Percentiles rank a stretch among this genome's conserved stretches.
Conservation (phyloP, 257 asterid genomes). For the Solanum microdontum region DNA sequence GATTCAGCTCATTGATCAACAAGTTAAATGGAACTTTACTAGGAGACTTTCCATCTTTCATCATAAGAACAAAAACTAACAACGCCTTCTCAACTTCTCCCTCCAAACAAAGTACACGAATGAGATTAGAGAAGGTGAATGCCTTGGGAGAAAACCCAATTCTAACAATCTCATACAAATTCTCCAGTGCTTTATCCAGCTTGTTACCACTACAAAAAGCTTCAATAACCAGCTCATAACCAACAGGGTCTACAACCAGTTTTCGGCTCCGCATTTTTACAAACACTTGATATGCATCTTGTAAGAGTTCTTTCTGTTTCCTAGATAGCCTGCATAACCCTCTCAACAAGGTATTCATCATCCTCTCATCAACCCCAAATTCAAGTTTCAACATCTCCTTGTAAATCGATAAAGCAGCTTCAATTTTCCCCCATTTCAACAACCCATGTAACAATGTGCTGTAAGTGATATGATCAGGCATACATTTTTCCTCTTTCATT, state of each 20-base stretch:
- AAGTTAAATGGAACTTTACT: slow-evolving; percentile 24
- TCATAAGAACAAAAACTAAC: slow-evolving; percentile 22
- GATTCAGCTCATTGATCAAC: slow-evolving; percentile 38
- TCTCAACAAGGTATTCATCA: slow-evolving; percentile 66
- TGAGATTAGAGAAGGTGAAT: slow-evolving; percentile 35
- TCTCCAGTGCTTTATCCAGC: slow-evolving; percentile 14
- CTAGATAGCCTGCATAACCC: slow-evolving; percentile 51
- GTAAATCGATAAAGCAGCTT: slow-evolving; percentile 31
- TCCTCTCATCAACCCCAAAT: slow-evolving; percentile 45
- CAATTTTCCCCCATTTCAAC: slow-evolving; percentile 57
- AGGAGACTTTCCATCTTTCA: slow-evolving; percentile 15
- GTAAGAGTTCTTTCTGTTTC: slow-evolving; percentile 23
- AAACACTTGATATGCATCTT: slow-evolving; percentile 29
- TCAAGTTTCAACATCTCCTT: slow-evolving; percentile 37
- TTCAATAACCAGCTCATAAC: slow-evolving; percentile 47
- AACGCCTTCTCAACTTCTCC: slow-evolving; percentile 38
- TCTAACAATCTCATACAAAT: slow-evolving; percentile 31
- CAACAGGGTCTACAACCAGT: slow-evolving; percentile 13
- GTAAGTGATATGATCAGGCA: slow-evolving; percentile 55
- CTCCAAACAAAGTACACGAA: slow-evolving; percentile 23
- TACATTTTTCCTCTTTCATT: slow-evolving; percentile 43
- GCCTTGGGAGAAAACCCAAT: slow-evolving; percentile 46
- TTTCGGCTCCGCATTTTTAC: slow-evolving; percentile 29
- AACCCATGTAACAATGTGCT: slow-evolving; percentile 63
- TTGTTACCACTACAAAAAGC: slow-evolving; percentile 39